Conservation (phyloP, 1,284 basidiomycete species). For the Rhodofomes roseus region DNA sequence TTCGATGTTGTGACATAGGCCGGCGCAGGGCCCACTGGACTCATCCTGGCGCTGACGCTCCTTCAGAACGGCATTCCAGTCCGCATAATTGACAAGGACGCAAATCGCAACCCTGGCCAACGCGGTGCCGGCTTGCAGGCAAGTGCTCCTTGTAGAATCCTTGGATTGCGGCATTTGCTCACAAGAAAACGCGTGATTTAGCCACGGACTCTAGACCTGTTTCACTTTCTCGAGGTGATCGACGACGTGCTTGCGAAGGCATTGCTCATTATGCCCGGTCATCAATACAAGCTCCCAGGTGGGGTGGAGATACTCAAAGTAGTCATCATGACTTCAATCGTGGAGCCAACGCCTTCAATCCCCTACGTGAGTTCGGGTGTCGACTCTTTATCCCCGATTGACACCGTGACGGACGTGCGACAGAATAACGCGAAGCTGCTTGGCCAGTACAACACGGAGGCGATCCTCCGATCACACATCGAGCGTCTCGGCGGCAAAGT, state of each 20-base stretch:
- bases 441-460: constrained; percentile 25
- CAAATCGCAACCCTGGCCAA: constrained; percentile 13
- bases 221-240: constrained; percentile 11
- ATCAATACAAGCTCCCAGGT: constrained; percentile 10
- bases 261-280: not conserved
- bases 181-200: not conserved
- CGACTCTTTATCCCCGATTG: constrained; percentile 2
- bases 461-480: constrained; percentile 25
- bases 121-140: constrained; percentile 26
- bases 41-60: constrained; percentile 16
- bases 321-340: not conserved
- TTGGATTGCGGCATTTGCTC: not conserved
- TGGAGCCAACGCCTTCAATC: constrained; percentile 8
- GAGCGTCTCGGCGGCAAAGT: constrained; percentile 20
- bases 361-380: constrained; percentile 12
- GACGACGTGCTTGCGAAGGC: constrained; percentile 6
- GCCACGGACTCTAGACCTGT: constrained; percentile 14
- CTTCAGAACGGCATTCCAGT: constrained; percentile 20
- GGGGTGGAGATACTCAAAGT: constrained; percentile 6
- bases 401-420: not conserved
- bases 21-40: constrained; percentile 20
- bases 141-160: not conserved
- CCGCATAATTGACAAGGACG: constrained; percentile 32
- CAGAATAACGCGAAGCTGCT: constrained; percentile 14
- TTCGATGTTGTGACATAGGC: constrained; percentile 7